Base-by-base conservation (phyloP, 257 asterid genomes). In the Asclepias syriaca region DNA sequence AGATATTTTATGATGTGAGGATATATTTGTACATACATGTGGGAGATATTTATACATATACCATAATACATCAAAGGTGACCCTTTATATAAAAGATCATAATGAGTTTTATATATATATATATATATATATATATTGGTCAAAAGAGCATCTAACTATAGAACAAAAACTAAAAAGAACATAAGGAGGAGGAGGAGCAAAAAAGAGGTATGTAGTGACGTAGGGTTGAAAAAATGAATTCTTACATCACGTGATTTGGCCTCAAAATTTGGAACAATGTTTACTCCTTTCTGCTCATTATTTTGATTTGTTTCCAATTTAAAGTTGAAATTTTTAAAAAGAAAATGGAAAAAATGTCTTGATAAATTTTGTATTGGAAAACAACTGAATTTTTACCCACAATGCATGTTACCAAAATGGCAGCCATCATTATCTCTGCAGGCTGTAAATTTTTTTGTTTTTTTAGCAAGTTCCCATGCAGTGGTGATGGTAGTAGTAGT, bases 261-360 rank as follows among this genome's bases (percentile, higher is more conserved):
- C 87, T 87, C 63, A 81, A 81, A 85, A 76, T 83, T 75, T 85
- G 92, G 80, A 77, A 75, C 77, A 61, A 53, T 81, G 73, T 69
- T 63, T 64, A 73, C 57, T 43, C 12, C 9, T 24, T 64, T 49
- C 63, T 45, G 0, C 22, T 57, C 6, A 37, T 64, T 2, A 29
- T 29, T 29, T 46, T 43, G 2, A 16, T 34, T 19, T 18, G 58
- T 11, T 55, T 24, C 34, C 22, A 8, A 9, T 45, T 29, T 29
- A 29, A 29, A 29, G 34, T 29, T 29, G 34, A 29, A 29, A 29
- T 29, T 29, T 29, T 29, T 1, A 1, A 29, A 34, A 34, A 34
- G 39, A 34, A 34, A 34, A 56, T 29, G 22, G 8, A 1, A 39
- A 57, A 40, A 64, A n/a, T 5, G 54, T 64, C 1, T 16, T 9